Evolutionary conservation across 2,329 filamentous ascomycete species (phyloP).

Genomic region (Dothiorella sarmentorum): DNA sequence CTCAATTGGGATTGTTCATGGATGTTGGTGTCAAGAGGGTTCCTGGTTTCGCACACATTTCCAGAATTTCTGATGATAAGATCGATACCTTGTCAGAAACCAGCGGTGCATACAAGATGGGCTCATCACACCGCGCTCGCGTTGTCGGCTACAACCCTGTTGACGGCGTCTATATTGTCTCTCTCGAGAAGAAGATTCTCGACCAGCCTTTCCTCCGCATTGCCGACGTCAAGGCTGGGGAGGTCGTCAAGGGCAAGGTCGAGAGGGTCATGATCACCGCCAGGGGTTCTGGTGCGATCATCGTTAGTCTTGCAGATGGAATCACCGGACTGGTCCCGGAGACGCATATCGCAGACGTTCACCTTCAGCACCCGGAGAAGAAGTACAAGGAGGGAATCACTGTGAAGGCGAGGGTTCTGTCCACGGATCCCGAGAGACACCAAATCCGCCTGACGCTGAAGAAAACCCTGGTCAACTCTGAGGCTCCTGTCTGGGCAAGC

Average conservation of each 20-base stretch:
- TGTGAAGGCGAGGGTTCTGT: conserved; percentile 82
- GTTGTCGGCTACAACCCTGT: conserved; percentile 83
- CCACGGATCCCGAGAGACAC: conserved; percentile 69
- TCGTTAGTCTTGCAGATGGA: conserved; percentile 80
- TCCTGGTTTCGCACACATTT: conserved; percentile 91
- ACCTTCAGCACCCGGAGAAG: conserved; percentile 88
- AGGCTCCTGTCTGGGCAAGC: conserved; percentile 71
- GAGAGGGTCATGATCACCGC: conserved; percentile 79
- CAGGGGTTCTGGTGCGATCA: conserved; percentile 73
- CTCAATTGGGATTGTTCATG: conserved; percentile 76
- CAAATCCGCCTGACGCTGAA: conserved; percentile 87
- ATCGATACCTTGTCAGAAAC: conserved; percentile 76
- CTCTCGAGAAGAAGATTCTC: conserved; percentile 76
- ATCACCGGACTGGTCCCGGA: conserved; percentile 87
- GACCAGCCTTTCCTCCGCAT: conserved; percentile 88
- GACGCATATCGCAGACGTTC: conserved; percentile 82
- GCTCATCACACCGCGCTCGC: conserved; percentile 74
- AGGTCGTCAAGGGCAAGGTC: conserved; percentile 75
- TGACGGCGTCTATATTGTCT: conserved; percentile 81
- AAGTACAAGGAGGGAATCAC: conserved; percentile 86
- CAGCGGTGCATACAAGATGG: conserved; percentile 73
- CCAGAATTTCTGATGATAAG: conserved; percentile 83
- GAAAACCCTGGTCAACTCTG: conserved; percentile 90
- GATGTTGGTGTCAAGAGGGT: conserved; percentile 65
- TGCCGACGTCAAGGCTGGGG: conserved; percentile 81